Evolutionary conservation across 176 grass and related monocot species (phyloP).

Genomic region (Oropetium thomaeum): DNA sequence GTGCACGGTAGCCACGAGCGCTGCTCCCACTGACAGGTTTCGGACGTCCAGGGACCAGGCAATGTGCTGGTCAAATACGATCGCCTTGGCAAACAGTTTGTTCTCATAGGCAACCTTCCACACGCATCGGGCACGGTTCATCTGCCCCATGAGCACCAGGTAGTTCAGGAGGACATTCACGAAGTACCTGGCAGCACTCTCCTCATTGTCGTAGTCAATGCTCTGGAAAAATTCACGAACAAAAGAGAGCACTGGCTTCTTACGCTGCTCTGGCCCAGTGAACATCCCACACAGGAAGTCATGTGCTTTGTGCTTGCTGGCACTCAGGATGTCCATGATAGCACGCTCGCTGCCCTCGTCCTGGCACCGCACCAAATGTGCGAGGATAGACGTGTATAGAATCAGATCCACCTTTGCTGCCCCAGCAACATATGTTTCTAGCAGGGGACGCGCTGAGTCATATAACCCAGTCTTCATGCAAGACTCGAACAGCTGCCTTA

Average conservation of each 20-base stretch:
- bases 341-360: slow-evolving; percentile 63
- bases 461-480: slow-evolving; percentile 90
- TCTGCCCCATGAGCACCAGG: slow-evolving; percentile 94
- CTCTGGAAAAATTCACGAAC: slow-evolving; percentile 86
- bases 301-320: slow-evolving; percentile 76
- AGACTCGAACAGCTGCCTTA: slow-evolving; percentile 92
- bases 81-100: slow-evolving; percentile 92
- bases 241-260: slow-evolving; percentile 81
- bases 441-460: slow-evolving; percentile 65
- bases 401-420: slow-evolving; percentile 83
- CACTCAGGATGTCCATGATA: slow-evolving; percentile 86
- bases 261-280: slow-evolving; percentile 90
- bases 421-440: slow-evolving; percentile 67
- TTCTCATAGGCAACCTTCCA: slow-evolving; percentile 98
- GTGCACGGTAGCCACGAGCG: slow-evolving; percentile 66
- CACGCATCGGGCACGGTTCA: slow-evolving; percentile 84
- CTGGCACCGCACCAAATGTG: slow-evolving; percentile 73
- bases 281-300: slow-evolving; percentile 81
- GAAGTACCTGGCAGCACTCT: slow-evolving; percentile 73
- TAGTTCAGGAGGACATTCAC: slow-evolving; percentile 95
- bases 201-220: slow-evolving; percentile 78
- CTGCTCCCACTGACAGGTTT: slow-evolving; percentile 72
- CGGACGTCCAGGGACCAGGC: slow-evolving; percentile 87
- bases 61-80: slow-evolving; percentile 96
- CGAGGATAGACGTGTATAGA: slow-evolving; percentile 90